phyloP scores from a whole-genome alignment of 768 basidiomycete genomes.

The Cyclocybe cylindracea region DNA sequence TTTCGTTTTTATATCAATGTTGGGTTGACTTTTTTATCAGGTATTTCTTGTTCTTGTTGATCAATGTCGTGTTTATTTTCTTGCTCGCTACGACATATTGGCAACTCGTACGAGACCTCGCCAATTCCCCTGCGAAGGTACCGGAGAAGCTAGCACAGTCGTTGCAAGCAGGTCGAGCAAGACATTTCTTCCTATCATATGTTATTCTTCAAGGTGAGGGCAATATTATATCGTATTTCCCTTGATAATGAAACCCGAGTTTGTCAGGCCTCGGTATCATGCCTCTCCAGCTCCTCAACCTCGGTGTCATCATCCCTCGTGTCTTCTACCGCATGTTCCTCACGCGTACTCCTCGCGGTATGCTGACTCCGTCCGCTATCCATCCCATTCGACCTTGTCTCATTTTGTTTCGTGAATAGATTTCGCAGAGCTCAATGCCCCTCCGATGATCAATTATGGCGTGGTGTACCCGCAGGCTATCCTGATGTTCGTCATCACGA shows the following conservation, averaged over 20 bases:
- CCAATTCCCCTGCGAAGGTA: conserved; percentile 91
- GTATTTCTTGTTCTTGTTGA: conserved; percentile 90
- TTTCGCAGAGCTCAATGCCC: conserved; percentile 94
- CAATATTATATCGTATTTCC: background rate
- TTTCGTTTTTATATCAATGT: background rate
- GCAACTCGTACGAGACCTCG: conserved; percentile 88
- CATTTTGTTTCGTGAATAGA: conserved; percentile 46
- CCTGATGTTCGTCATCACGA: conserved; percentile 91
- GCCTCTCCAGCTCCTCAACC: conserved; percentile 92
- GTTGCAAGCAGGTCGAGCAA: conserved; percentile 75
- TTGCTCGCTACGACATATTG: conserved; percentile 89
- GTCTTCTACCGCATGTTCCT: conserved; percentile 72
- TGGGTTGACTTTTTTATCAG: conserved; percentile 39
- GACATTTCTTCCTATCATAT: conserved; percentile 84
- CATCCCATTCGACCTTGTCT: background rate
- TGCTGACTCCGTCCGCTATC: conserved; percentile 7
- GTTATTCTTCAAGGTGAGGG: conserved; percentile 76
- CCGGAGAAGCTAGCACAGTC: conserved; percentile 90
- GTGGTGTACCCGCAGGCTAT: conserved; percentile 97
- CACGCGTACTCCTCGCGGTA: conserved; percentile 91
- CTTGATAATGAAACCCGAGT: conserved; percentile 6
- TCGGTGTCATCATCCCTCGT: conserved; percentile 85
- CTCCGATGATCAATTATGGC: conserved; percentile 98
- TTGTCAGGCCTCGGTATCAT: conserved; percentile 82
- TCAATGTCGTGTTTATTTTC: conserved; percentile 95